Evolutionary conservation across 2,329 filamentous ascomycete genomes (phyloP).

Genomic region (Xylaria sp.): DNA sequence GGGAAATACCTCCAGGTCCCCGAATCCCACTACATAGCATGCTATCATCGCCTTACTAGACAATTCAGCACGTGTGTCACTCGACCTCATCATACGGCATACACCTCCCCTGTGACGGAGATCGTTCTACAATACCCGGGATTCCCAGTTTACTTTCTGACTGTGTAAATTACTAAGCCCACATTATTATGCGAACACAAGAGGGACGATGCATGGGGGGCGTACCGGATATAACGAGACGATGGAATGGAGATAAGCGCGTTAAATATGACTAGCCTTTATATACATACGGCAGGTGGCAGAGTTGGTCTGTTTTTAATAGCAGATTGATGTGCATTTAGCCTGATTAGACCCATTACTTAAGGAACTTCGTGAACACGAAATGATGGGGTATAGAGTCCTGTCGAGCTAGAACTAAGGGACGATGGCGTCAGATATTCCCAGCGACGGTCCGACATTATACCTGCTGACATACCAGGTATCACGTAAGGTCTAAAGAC

Average conservation of each 20-base stretch:
- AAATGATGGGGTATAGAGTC: background rate
- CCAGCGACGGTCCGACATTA: background rate
- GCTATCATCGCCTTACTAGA: background rate
- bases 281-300: background rate
- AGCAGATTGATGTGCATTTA: background rate
- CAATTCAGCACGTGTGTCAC: conserved; percentile 2
- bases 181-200: background rate
- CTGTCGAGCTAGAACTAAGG: conserved; percentile 1
- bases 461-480: background rate
- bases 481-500: conserved; percentile 23
- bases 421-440: background rate
- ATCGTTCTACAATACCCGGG: background rate
- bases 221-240: background rate
- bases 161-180: conserved; percentile 2
- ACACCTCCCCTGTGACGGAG: background rate
- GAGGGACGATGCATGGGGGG: conserved; percentile 2
- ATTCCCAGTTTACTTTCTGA: conserved; percentile 16
- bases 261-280: background rate
- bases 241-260: conserved; percentile 3
- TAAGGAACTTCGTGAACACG: background rate
- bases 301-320: background rate
- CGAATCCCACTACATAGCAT: background rate
- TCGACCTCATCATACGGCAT: conserved; percentile 6
- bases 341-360: background rate
- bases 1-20: background rate